These are phyloP conservation scores for Cladosporium sp. DNA, from an alignment of 2,329 filamentous ascomycete genomes.

Conservation along the genomic window DNA sequence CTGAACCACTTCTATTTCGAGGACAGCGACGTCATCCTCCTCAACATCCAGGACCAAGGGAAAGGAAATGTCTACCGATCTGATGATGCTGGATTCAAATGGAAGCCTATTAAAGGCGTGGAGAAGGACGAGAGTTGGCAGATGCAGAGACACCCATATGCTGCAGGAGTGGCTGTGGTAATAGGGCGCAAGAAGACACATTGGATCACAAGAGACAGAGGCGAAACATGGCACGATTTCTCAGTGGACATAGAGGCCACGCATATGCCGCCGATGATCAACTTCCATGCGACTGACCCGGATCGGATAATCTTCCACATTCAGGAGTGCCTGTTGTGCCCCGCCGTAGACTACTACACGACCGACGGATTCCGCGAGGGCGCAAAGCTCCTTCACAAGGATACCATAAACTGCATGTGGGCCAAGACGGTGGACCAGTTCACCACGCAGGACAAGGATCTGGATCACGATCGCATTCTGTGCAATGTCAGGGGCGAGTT, in stretches of 20 bases:
- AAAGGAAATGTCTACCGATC: constrained; percentile 70
- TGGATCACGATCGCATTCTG: constrained; percentile 66
- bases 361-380: constrained; percentile 73
- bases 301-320: constrained; percentile 78
- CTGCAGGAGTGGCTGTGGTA: constrained; percentile 74
- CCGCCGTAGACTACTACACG: constrained; percentile 64
- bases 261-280: constrained; percentile 53
- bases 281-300: constrained; percentile 78
- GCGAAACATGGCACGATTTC: constrained; percentile 76
- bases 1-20: constrained; percentile 81
- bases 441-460: constrained; percentile 59
- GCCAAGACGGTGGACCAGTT: constrained; percentile 74
- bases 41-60: constrained; percentile 57
- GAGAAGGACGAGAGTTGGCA: constrained; percentile 58
- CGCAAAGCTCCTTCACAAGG: constrained; percentile 59
- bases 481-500: constrained; percentile 74
- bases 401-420: constrained; percentile 78
- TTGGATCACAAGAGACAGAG: constrained; percentile 78
- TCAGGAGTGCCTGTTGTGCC: constrained; percentile 37
- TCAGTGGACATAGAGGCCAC: constrained; percentile 55
- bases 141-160: constrained; percentile 72
- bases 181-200: constrained; percentile 63
- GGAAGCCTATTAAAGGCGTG: constrained; percentile 62
- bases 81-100: constrained; percentile 71
- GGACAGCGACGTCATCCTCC: constrained; percentile 73